Base-by-base conservation (phyloP, 805 yeast species). In the Suhomyces canberraensis region DNA sequence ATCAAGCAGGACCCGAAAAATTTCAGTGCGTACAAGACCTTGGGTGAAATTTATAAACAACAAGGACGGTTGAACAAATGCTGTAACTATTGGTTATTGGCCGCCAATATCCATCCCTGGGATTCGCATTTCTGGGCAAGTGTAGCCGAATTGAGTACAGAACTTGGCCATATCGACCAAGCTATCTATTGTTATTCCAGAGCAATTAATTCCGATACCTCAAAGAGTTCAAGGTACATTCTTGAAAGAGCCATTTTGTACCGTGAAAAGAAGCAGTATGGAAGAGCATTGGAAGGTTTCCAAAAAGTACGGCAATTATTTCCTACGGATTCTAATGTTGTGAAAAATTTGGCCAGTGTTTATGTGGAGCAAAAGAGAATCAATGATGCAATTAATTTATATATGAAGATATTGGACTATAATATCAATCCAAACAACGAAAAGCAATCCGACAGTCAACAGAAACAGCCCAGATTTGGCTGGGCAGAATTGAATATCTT, bases 401-500 rank as follows among this genome's bases (percentile, higher is more conserved):
- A 86, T 54, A 68, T 76, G 57, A 75, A 73, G 22, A 70, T 83
- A 8, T 71, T 82, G 35, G 81, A 81, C 25, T 71, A 73, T 33
- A 85, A 86, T 53, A 71, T 75, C 24, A 50, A 58, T 35, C 62
- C 61, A 33, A 15, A 17, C 7, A 30, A 19, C 40, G 51, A 25
- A 34, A 16, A 29, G 8, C n/a, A 21, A 15, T 28, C 4, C 6
- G 29, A 25, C 9, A n/a, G 47, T 20, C 25, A 26, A 16, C 52
- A 48, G 45, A 54, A 50, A 33, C 59, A 59, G 19, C 72, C 87
- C 1, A 58, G 59, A 16, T 93, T 91, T 56, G 88, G 79, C 33
- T 93, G 95, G 95, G 83, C 95, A 0, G 90, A 86, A 41, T 68
- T 91, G 32, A 91, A 93, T 50, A 86, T 88, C 41, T 65, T 91